These are phyloP conservation scores for Tylopilus sp. DNA, from an alignment of 1,284 basidiomycete species.

Conservation along the genomic window DNA sequence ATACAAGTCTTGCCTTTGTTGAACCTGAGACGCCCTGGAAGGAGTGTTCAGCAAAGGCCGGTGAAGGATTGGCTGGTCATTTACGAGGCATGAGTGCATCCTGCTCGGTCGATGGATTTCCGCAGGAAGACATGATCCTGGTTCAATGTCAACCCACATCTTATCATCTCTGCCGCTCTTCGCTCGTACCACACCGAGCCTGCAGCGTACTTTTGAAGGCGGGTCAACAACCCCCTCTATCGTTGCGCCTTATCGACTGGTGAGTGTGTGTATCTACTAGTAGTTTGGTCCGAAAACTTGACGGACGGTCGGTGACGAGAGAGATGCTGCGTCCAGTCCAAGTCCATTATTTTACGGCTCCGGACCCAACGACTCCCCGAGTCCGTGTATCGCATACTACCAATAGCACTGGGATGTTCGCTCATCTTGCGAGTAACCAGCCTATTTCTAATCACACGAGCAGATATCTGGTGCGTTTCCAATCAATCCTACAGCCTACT, in stretches of 20 bases:
- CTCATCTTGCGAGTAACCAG: background rate
- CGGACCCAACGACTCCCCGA: background rate
- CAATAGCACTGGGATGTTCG: background rate
- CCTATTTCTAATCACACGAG: background rate
- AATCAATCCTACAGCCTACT: background rate
- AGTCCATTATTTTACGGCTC: background rate
- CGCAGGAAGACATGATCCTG: conserved; percentile 45
- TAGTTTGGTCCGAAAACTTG: no score
- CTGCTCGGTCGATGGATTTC: conserved; percentile 51
- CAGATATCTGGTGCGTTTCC: conserved; percentile 4
- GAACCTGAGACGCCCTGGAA: conserved; percentile 54
- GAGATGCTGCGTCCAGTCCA: background rate
- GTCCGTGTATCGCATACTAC: no score
- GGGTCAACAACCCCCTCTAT: no score
- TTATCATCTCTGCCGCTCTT: conserved; percentile 11
- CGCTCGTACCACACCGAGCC: no score
- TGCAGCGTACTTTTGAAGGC: no score
- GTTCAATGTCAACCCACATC: conserved; percentile 1
- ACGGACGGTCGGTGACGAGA: background rate
- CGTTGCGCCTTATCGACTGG: background rate
- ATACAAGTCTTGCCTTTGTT: conserved; percentile 62
- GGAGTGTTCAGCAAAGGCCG: background rate
- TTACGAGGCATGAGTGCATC: conserved; percentile 63
- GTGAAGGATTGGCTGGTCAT: conserved; percentile 20
- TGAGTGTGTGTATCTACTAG: no score